These are phyloP conservation scores for Penicillium arizonense DNA, from an alignment of 495 filamentous ascomycete genomes.

Conservation along the genomic window DNA sequence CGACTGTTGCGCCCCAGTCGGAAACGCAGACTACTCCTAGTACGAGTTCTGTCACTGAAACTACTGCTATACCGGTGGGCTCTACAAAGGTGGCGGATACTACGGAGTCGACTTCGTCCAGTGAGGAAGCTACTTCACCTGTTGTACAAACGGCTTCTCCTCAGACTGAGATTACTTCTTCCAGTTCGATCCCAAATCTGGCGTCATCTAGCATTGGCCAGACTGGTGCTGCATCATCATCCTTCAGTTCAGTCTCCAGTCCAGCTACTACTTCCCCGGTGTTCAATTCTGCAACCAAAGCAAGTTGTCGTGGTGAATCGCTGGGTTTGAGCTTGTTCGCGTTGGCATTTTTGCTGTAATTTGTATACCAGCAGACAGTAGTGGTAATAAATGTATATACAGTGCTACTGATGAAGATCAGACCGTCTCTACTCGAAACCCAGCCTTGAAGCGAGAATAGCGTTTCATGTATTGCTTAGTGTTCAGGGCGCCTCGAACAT, in stretches of 20 bases:
- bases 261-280: slow-evolving; percentile 3
- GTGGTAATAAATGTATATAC: not conserved
- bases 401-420: no score
- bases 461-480: no score
- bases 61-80: not conserved
- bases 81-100: not conserved
- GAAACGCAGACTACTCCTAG: slow-evolving; percentile 9
- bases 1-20: slow-evolving; percentile 4
- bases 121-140: no score
- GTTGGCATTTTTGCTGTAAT: slow-evolving; percentile 6
- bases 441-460: no score
- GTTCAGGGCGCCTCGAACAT: no score
- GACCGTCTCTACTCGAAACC: no score
- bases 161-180: not conserved
- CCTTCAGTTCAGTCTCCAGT: slow-evolving; percentile 1
- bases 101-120: not conserved
- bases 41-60: not conserved
- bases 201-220: not conserved
- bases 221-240: not conserved
- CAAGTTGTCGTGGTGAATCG: not conserved
- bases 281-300: slow-evolving; percentile 3
- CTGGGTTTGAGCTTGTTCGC: slow-evolving; percentile 2
- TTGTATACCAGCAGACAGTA: not conserved
- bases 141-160: slow-evolving; percentile 2
- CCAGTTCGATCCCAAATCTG: not conserved